A percentile compares a stretch with the other conserved stretches of the same genome.
Evolutionary conservation across 192 early-diverging fungal species (phyloP).

Genomic region (Phycomyces nitens): DNA sequence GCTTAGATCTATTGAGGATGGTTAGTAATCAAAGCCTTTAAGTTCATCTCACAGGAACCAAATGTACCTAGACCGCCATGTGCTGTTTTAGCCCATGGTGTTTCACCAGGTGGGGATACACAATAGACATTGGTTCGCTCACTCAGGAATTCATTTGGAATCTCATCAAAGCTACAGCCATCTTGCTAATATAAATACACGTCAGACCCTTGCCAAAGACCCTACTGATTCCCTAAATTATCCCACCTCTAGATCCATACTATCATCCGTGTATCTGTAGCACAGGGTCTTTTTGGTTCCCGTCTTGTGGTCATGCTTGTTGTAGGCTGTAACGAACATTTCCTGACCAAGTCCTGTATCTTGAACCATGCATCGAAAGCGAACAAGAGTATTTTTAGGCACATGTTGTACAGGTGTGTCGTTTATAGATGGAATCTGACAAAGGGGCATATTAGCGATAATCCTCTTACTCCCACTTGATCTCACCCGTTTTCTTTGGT

Average conservation of each 20-base stretch:
- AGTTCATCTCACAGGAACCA: background rate
- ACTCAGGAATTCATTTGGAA: constrained; percentile 30
- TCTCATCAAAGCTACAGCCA: background rate
- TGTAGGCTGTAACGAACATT: constrained; percentile 41
- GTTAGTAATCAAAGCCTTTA: background rate
- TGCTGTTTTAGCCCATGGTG: constrained; percentile 53
- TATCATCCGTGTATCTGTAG: constrained; percentile 44
- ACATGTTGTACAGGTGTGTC: constrained; percentile 28
- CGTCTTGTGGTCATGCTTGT: constrained; percentile 19
- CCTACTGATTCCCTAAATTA: constrained; percentile 2
- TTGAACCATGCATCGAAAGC: constrained; percentile 82
- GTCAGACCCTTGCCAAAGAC: background rate
- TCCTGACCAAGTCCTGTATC: constrained; percentile 75
- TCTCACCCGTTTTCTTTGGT: constrained; percentile 4
- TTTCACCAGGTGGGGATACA: constrained; percentile 68
- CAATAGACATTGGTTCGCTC: constrained; percentile 68
- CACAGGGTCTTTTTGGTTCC: constrained; percentile 18
- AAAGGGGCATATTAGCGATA: no score
- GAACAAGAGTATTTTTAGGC: constrained; percentile 47
- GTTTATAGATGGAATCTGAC: constrained; percentile 46
- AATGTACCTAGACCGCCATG: constrained; percentile 6
- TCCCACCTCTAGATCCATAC: constrained; percentile 15
- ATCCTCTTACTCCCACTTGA: background rate
- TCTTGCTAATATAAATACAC: constrained; percentile 8
- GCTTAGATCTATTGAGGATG: background rate